Conservation (phyloP, 805 yeast species). For the Pichia eremophila region DNA sequence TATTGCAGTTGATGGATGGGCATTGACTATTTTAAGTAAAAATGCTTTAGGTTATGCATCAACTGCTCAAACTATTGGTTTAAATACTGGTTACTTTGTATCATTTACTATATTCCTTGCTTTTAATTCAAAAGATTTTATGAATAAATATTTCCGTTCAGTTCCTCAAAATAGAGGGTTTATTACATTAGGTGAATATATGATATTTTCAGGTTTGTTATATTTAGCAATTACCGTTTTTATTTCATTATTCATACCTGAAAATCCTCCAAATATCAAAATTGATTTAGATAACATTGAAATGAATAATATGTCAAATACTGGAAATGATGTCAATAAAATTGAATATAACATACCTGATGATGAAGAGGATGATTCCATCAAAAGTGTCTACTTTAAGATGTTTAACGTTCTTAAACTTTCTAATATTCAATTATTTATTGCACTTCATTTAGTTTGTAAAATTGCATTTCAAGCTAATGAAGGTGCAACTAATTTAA, state of each 20-base stretch:
- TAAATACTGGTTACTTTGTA: slow-evolving; percentile 85
- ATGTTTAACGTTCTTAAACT: slow-evolving; percentile 64
- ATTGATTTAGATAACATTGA: background rate
- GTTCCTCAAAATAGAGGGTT: slow-evolving; percentile 56
- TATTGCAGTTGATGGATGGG: slow-evolving; percentile 99
- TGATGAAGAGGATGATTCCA: slow-evolving; percentile 7
- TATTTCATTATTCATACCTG: slow-evolving; percentile 53
- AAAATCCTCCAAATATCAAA: slow-evolving; percentile 50
- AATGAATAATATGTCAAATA: background rate
- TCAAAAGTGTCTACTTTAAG: slow-evolving; percentile 41
- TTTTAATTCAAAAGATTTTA: slow-evolving; percentile 84
- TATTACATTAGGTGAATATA: slow-evolving; percentile 63
- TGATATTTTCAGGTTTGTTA: slow-evolving; percentile 66
- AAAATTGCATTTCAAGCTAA: slow-evolving; percentile 93
- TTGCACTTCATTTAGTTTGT: slow-evolving; percentile 64
- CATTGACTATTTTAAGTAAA: slow-evolving; percentile 73
- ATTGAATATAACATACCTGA: slow-evolving; percentile 1
- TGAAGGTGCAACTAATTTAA: slow-evolving; percentile 91
- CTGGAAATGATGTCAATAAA: background rate
- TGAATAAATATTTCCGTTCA: slow-evolving; percentile 69
- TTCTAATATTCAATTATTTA: slow-evolving; percentile 64
- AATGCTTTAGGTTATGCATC: slow-evolving; percentile 83
- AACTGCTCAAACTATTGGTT: slow-evolving; percentile 94
- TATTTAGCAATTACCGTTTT: slow-evolving; percentile 59
- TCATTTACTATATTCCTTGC: slow-evolving; percentile 90